Percentiles rank a stretch among this genome's conserved stretches.
These are phyloP conservation scores for Vanrija sp. DNA, from an alignment of 1,284 basidiomycete genomes.

Conservation along the genomic window DNA sequence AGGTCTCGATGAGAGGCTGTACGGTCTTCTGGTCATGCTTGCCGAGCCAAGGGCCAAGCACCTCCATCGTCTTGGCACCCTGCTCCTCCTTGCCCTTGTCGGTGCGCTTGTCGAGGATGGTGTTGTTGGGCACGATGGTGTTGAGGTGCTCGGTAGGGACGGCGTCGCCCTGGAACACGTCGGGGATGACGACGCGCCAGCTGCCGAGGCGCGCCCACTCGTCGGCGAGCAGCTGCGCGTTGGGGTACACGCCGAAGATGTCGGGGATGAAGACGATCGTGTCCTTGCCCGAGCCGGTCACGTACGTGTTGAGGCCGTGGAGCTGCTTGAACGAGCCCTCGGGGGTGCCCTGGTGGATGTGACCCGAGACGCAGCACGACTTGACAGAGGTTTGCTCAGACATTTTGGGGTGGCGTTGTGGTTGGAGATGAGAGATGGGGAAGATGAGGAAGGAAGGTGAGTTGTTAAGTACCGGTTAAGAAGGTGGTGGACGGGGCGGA, in stretches of 20 bases:
- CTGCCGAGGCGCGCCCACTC: constrained; percentile 66
- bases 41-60: constrained; percentile 25
- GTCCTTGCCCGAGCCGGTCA: constrained; percentile 46
- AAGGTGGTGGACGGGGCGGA: too few species aligned
- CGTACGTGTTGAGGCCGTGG: constrained; percentile 36
- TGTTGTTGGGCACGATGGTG: constrained; percentile 32
- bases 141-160: constrained; percentile 52
- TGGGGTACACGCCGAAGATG: constrained; percentile 63
- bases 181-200: constrained; percentile 60
- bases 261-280: constrained; percentile 59
- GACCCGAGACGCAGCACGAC: constrained; percentile 39
- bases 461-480: too few species aligned
- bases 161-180: constrained; percentile 62
- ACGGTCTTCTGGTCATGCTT: constrained; percentile 42
- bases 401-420: not conserved
- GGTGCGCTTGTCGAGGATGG: constrained; percentile 25
- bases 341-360: constrained; percentile 38
- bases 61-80: constrained; percentile 33
- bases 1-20: constrained; percentile 40
- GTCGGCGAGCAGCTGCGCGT: constrained; percentile 56
- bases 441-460: too few species aligned
- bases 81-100: constrained; percentile 45
- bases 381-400: constrained; percentile 34
- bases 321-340: constrained; percentile 27
- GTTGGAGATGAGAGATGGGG: too few species aligned